These are phyloP conservation scores for Psilocybe cubensis DNA, from an alignment of 768 basidiomycete species.

Conservation along the genomic window DNA sequence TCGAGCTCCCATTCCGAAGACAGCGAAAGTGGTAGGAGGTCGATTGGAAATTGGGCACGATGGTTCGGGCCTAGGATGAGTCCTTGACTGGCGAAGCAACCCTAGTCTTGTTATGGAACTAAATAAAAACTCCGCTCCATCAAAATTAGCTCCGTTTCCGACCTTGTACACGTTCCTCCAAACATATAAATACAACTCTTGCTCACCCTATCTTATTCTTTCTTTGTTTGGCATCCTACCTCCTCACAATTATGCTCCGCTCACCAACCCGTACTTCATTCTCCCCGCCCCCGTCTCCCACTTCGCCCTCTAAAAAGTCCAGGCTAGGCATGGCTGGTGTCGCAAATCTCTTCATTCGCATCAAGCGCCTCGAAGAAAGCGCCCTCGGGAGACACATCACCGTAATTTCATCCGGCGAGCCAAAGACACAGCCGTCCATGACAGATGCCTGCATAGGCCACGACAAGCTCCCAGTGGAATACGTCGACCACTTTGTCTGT, in stretches of 20 bases:
- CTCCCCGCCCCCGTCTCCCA: not conserved
- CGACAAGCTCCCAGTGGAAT: conserved; percentile 30
- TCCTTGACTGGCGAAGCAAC: not conserved
- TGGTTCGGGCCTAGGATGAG: not conserved
- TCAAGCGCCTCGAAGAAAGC: conserved; percentile 42
- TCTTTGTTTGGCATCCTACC: not conserved
- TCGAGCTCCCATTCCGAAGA: not conserved
- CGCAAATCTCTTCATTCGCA: conserved; percentile 57
- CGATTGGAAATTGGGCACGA: not conserved
- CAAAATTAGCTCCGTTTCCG: not conserved
- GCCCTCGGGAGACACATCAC: conserved; percentile 26
- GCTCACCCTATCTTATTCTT: not conserved
- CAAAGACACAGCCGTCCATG: conserved; percentile 42
- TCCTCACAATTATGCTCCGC: conserved; percentile 13
- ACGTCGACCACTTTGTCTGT: conserved; percentile 56
- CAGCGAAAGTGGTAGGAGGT: too few relatives aligned
- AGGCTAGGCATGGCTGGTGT: conserved; percentile 43
- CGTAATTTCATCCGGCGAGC: conserved; percentile 40
- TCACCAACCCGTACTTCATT: conserved; percentile 15
- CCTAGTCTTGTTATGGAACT: not conserved
- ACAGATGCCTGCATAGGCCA: conserved; percentile 26
- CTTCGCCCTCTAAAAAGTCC: conserved; percentile 17
- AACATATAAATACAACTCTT: conserved; percentile 2
- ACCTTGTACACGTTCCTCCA: not conserved
- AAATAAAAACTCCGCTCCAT: not conserved